phyloP scores from a whole-genome alignment of 345 rosid genomes.

The Arabidopsis thaliana region DNA sequence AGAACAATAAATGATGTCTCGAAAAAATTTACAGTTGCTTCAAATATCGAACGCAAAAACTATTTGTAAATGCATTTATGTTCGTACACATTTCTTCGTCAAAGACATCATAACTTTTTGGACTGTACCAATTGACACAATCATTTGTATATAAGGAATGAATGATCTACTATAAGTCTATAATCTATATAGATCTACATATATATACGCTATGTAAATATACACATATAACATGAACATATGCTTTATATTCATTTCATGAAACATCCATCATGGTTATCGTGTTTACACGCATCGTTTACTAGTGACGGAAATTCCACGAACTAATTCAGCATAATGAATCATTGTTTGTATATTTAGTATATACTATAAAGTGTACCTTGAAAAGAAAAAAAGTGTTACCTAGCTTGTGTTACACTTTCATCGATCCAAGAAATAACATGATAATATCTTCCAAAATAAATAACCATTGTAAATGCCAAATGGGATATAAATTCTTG shows the following conservation, averaged over 20 bases:
- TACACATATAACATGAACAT: constrained; percentile 1
- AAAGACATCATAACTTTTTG: constrained; percentile 29
- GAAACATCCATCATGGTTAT: background rate
- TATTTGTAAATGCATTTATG: constrained; percentile 31
- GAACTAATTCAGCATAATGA: background rate
- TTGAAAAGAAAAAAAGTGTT: too few relatives aligned
- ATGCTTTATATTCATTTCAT: background rate
- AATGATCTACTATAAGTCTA: constrained; percentile 2
- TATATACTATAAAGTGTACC: too few relatives aligned
- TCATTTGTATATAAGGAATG: constrained; percentile 29
- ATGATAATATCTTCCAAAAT: background rate
- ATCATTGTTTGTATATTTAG: background rate
- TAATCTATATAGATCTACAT: background rate
- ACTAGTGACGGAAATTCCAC: background rate
- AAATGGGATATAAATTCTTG: constrained; percentile 7
- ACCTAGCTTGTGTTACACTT: background rate
- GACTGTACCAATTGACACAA: constrained; percentile 32
- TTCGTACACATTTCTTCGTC: constrained; percentile 29
- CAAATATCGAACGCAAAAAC: background rate
- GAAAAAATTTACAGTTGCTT: background rate
- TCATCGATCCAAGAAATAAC: background rate
- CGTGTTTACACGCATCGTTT: constrained; percentile 9
- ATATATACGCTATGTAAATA: background rate
- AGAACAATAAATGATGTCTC: constrained; percentile 30
- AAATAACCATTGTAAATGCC: constrained; percentile 9